Percentiles rank a stretch among this genome's conserved stretches.
phyloP scores from a whole-genome alignment of 225 moss, liverwort and hornwort species.

The Neckera pumila region DNA sequence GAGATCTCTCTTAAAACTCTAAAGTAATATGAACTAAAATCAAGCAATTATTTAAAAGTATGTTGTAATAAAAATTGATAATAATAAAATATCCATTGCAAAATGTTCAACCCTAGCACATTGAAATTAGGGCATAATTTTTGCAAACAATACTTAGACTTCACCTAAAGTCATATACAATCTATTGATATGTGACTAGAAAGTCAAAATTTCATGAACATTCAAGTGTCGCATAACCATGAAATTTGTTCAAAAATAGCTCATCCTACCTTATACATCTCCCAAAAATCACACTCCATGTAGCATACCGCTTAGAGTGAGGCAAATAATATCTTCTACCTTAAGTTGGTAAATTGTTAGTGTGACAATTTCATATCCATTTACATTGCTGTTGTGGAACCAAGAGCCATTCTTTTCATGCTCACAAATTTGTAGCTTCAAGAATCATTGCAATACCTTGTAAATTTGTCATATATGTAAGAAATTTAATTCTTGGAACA shows the following conservation, averaged over 20 bases:
- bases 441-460: not conserved
- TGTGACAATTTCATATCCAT: not conserved
- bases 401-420: not conserved
- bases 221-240: not conserved
- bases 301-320: not conserved
- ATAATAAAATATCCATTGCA: not conserved
- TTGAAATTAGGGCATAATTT: not conserved
- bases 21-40: not conserved
- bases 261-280: not conserved
- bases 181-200: not conserved
- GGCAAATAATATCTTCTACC: not conserved
- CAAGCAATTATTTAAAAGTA: not conserved
- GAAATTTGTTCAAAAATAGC: not conserved
- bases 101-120: not conserved
- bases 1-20: not conserved
- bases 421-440: accelerated
- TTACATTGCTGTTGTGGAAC: not conserved
- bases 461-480: not conserved
- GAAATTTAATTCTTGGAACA: not conserved
- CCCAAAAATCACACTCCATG: not conserved
- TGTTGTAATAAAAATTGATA: not conserved
- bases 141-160: not conserved
- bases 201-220: not conserved
- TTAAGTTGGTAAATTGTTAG: not conserved
- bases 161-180: not conserved